Evolutionary conservation across 768 basidiomycete species (phyloP).

Genomic region (Amanita muscaria): DNA sequence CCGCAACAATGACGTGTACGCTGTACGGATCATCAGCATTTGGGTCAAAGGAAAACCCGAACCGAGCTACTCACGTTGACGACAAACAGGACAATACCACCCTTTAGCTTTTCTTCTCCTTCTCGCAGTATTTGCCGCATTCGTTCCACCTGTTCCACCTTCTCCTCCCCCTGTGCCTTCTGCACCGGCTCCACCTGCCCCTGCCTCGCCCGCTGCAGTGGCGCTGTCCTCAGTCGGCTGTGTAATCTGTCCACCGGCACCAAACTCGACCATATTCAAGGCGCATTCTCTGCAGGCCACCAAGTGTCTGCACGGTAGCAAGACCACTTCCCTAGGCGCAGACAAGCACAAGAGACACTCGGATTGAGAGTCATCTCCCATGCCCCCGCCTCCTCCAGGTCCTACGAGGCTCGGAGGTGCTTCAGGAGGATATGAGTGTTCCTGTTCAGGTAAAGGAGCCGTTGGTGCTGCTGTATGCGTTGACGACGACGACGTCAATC

Average conservation of each 20-base stretch:
- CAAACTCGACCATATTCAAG: constrained; percentile 95
- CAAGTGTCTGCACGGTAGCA: constrained; percentile 88
- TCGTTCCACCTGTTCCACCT: constrained; percentile 20
- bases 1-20: constrained; percentile 81
- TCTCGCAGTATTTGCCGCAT: constrained; percentile 29
- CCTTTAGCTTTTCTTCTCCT: constrained; percentile 92
- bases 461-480: constrained; percentile 42
- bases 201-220: constrained; percentile 19
- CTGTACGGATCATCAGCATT: constrained; percentile 26
- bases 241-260: constrained; percentile 82
- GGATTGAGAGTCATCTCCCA: constrained; percentile 65
- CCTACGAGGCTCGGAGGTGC: not conserved
- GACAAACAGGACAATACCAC: constrained; percentile 95
- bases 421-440: constrained; percentile 4
- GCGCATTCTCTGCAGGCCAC: constrained; percentile 96
- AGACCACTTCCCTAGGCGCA: constrained; percentile 82
- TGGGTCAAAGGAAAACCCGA: not conserved
- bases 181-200: constrained; percentile 17
- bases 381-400: constrained; percentile 8
- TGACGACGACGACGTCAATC: constrained; percentile 57
- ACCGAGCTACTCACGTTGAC: constrained; percentile 66
- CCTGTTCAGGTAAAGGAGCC: constrained; percentile 15
- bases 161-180: constrained; percentile 14
- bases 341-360: constrained; percentile 91
- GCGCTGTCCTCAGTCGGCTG: constrained; percentile 35